phyloP scores from a whole-genome alignment of 2,329 filamentous ascomycete species.

The Fusarium piperis region DNA sequence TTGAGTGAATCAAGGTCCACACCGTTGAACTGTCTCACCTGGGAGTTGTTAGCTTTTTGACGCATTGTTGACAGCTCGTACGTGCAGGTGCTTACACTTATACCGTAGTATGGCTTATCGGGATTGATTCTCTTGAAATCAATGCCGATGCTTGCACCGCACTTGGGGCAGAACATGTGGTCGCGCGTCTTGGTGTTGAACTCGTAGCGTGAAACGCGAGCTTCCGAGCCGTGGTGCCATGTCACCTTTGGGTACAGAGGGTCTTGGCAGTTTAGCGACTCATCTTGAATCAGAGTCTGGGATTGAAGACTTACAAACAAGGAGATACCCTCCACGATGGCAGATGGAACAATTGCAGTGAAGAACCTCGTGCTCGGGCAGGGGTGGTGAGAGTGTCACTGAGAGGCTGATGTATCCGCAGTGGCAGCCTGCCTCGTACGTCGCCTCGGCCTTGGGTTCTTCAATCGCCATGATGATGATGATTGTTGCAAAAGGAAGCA shows the following conservation, averaged over 20 bases:
- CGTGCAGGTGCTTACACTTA: constrained; percentile 50
- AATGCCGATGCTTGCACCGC: constrained; percentile 58
- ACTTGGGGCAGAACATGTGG: constrained; percentile 60
- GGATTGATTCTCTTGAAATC: constrained; percentile 50
- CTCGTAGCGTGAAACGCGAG: constrained; percentile 37
- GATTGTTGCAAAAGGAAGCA: not conserved
- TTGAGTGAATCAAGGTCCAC: constrained; percentile 52
- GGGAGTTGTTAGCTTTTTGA: constrained; percentile 2
- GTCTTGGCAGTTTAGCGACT: constrained; percentile 43
- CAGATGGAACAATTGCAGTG: constrained; percentile 66
- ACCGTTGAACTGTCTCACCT: constrained; percentile 54
- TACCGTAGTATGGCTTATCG: constrained; percentile 48
- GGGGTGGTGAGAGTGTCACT: constrained; percentile 58
- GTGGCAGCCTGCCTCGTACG: constrained; percentile 62
- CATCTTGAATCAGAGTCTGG: too few species aligned
- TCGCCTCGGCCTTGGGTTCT: constrained; percentile 42
- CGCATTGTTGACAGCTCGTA: not conserved
- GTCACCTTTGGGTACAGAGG: constrained; percentile 51
- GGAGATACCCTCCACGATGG: constrained; percentile 59
- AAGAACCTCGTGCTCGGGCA: constrained; percentile 56
- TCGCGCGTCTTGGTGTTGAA: constrained; percentile 60
- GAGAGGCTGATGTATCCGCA: constrained; percentile 62
- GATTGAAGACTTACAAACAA: constrained; percentile 52
- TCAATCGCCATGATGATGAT: constrained; percentile 19
- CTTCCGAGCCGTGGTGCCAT: constrained; percentile 54